phyloP scores from a whole-genome alignment of 2,329 filamentous ascomycete species.

The Aspergillus pseudoglaucus region DNA sequence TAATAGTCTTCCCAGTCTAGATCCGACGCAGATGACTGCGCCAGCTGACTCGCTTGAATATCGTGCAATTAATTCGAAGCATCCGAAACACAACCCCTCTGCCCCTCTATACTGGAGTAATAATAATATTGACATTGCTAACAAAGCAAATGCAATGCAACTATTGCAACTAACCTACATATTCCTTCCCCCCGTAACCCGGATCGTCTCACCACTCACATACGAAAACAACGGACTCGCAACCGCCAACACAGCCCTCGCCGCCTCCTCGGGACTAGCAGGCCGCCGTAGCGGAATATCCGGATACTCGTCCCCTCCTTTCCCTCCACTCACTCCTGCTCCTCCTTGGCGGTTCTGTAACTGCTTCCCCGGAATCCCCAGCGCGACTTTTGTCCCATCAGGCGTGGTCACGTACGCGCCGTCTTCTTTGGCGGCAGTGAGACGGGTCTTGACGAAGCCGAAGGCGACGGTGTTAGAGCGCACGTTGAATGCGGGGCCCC shows the following conservation, averaged over 20 bases:
- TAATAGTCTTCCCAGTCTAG: too few species aligned
- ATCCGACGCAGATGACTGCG: neutral
- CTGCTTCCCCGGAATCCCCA: constrained; percentile 66
- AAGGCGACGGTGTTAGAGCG: constrained; percentile 79
- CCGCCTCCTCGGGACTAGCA: constrained; percentile 73
- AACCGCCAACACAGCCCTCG: constrained; percentile 67
- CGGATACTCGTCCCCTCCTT: constrained; percentile 40
- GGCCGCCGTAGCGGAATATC: constrained; percentile 76
- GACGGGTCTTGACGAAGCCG: constrained; percentile 69
- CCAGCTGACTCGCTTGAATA: neutral
- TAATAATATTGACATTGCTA: neutral
- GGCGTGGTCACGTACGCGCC: constrained; percentile 72
- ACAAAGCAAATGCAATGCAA: neutral
- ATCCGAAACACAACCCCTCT: neutral
- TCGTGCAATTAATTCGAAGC: neutral
- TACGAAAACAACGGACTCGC: constrained; percentile 78
- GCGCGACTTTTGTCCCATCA: constrained; percentile 65
- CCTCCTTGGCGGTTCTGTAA: constrained; percentile 22
- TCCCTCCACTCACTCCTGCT: constrained; percentile 30
- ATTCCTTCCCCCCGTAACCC: constrained; percentile 70
- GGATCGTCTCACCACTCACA: constrained; percentile 79
- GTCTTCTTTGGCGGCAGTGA: constrained; percentile 78
- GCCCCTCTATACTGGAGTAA: too few species aligned
- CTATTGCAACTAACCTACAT: constrained; percentile 38
- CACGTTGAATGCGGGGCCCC: constrained; percentile 78